These are phyloP conservation scores for Saksenaea vasiformis DNA, from an alignment of 371 early-diverging fungal species.

Conservation along the genomic window DNA sequence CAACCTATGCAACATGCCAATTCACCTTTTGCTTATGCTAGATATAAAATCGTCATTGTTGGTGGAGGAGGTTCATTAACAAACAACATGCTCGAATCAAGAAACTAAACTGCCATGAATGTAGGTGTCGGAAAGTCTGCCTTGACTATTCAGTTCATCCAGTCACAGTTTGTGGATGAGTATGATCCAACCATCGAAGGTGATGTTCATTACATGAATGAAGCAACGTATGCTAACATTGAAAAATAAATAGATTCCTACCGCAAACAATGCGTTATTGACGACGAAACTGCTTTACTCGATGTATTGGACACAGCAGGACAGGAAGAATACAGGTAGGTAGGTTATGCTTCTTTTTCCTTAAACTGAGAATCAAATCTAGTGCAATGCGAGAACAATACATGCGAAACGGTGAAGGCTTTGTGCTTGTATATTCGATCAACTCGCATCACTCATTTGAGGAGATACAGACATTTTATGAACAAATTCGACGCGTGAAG, in stretches of 20 bases:
- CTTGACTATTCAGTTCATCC: conserved; percentile 89
- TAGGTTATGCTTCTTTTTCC: background rate
- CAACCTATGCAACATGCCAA: background rate
- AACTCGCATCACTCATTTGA: conserved; percentile 66
- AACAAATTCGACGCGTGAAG: conserved; percentile 72
- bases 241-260: conserved; percentile 73
- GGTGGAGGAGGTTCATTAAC: conserved; percentile 78
- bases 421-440: conserved; percentile 59
- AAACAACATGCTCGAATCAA: conserved; percentile 19
- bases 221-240: background rate
- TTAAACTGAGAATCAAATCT: background rate
- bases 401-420: conserved; percentile 71
- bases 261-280: conserved; percentile 73
- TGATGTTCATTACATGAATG: conserved; percentile 18
- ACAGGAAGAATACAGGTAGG: conserved; percentile 80
- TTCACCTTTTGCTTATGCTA: conserved; percentile 1
- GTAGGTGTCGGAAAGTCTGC: conserved; percentile 84
- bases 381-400: conserved; percentile 82
- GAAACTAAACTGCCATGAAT: background rate
- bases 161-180: conserved; percentile 88
- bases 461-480: conserved; percentile 63
- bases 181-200: conserved; percentile 95
- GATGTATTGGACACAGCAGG: conserved; percentile 87
- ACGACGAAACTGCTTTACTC: conserved; percentile 67
- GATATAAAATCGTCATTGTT: conserved; percentile 80